Percentiles rank a stretch among this genome's conserved stretches.
These are phyloP conservation scores for Lactarius indigo DNA, from an alignment of 768 basidiomycete genomes.

Conservation along the genomic window DNA sequence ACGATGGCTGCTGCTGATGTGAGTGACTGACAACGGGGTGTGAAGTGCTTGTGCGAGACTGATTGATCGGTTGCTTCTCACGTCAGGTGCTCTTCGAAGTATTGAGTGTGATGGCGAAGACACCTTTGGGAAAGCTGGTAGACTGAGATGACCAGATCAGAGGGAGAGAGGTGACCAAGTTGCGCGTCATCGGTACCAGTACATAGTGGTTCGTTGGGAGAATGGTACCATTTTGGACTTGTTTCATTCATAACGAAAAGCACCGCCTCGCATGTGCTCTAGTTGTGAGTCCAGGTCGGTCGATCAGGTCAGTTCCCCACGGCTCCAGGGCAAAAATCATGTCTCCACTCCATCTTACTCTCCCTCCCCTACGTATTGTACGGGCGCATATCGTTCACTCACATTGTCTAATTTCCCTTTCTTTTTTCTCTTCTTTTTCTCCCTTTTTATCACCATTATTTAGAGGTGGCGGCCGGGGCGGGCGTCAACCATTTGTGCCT, in stretches of 20 bases:
- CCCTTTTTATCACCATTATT: background rate
- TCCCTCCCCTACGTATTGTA: background rate
- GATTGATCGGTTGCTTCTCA: background rate
- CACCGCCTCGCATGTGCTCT: background rate
- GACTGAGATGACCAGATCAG: conserved; percentile 4
- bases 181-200: background rate
- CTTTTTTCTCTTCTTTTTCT: background rate
- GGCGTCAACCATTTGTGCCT: background rate
- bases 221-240: background rate
- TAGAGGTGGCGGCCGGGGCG: background rate
- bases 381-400: background rate
- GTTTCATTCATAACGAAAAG: background rate
- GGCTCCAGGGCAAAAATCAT: no score
- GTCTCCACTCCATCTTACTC: background rate
- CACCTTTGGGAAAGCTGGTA: conserved; percentile 57
- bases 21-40: conserved; percentile 27
- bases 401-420: background rate
- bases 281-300: background rate
- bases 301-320: background rate
- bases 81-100: conserved; percentile 68
- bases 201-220: background rate
- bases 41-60: background rate
- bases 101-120: conserved; percentile 76
- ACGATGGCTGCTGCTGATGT: conserved; percentile 62
- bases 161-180: background rate